Evolutionary conservation across 2,329 filamentous ascomycete species (phyloP).

Genomic region (Byssochlamys sp.): DNA sequence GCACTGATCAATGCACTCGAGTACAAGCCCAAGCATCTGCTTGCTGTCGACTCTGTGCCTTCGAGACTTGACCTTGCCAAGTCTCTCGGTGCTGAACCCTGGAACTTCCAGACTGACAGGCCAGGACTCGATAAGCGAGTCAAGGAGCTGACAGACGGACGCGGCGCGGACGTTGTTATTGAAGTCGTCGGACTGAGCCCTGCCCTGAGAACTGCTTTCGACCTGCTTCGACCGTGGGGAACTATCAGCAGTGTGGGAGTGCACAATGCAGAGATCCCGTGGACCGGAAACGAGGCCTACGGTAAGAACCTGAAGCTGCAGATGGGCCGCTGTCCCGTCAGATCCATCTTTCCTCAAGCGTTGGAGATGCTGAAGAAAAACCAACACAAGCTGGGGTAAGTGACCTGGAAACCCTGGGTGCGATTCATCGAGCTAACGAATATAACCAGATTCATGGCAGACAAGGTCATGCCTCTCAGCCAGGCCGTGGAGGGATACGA

Average conservation of each 20-base stretch:
- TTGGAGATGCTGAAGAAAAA: constrained; percentile 56
- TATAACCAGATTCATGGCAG: constrained; percentile 59
- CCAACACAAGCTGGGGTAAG: constrained; percentile 57
- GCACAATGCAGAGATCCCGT: constrained; percentile 64
- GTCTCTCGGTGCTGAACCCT: constrained; percentile 67
- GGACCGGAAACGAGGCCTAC: constrained; percentile 54
- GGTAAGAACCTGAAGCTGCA: constrained; percentile 63
- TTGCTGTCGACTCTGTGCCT: constrained; percentile 70
- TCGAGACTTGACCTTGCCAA: constrained; percentile 64
- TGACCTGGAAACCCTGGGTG: constrained; percentile 3
- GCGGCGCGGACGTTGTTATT: constrained; percentile 77
- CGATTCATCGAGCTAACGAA: constrained; percentile 12
- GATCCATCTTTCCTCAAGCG: constrained; percentile 58
- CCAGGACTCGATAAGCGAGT: constrained; percentile 59
- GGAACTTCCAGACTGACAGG: constrained; percentile 63
- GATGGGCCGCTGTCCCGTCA: constrained; percentile 68
- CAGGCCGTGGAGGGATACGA: constrained; percentile 60
- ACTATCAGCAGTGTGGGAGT: constrained; percentile 67
- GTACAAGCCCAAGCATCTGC: constrained; percentile 62
- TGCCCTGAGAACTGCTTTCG: constrained; percentile 61
- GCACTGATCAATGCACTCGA: constrained; percentile 69
- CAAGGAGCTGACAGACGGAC: constrained; percentile 63
- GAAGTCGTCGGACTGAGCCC: constrained; percentile 65
- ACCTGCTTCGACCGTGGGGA: constrained; percentile 62
- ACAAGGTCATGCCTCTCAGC: constrained; percentile 61